A percentile compares a stretch with the other conserved stretches of the same genome.
phyloP scores from a whole-genome alignment of 1,284 basidiomycete species.

The Fomitiporia mediterranea region DNA sequence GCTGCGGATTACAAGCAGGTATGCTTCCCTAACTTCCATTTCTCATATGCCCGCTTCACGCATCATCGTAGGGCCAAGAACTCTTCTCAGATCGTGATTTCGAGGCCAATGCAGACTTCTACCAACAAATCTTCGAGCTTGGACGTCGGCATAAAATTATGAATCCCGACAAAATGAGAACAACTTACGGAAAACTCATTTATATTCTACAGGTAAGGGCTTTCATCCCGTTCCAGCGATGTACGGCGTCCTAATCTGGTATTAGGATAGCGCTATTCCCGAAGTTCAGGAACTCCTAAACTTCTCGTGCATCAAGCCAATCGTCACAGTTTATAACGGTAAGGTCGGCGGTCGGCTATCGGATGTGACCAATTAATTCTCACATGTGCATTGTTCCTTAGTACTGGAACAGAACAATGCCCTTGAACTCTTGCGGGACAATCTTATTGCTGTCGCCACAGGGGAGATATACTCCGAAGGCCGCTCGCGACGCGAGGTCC shows the following conservation, averaged over 20 bases:
- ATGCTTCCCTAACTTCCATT: not conserved
- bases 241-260: constrained; percentile 14
- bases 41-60: not conserved
- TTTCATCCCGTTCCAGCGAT: constrained; percentile 9
- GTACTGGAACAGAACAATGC: constrained; percentile 60
- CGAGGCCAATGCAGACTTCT: constrained; percentile 68
- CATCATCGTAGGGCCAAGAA: constrained; percentile 54
- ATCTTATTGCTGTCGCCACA: constrained; percentile 65
- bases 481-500: constrained; percentile 64
- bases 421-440: constrained; percentile 64
- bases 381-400: not conserved
- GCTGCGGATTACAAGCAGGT: constrained; percentile 73
- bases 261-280: constrained; percentile 69
- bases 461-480: constrained; percentile 74
- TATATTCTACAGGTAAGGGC: constrained; percentile 66
- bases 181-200: constrained; percentile 78
- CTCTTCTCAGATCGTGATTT: constrained; percentile 76
- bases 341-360: not conserved
- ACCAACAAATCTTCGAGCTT: constrained; percentile 70
- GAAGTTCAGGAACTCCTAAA: constrained; percentile 72
- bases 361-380: too few species aligned
- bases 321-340: constrained; percentile 59
- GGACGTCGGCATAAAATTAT: constrained; percentile 82
- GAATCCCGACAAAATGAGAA: constrained; percentile 84
- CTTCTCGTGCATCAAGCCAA: constrained; percentile 70